Base-by-base conservation (phyloP, 1,139 yeast species). In the Debaryomyces psychrophilus region DNA sequence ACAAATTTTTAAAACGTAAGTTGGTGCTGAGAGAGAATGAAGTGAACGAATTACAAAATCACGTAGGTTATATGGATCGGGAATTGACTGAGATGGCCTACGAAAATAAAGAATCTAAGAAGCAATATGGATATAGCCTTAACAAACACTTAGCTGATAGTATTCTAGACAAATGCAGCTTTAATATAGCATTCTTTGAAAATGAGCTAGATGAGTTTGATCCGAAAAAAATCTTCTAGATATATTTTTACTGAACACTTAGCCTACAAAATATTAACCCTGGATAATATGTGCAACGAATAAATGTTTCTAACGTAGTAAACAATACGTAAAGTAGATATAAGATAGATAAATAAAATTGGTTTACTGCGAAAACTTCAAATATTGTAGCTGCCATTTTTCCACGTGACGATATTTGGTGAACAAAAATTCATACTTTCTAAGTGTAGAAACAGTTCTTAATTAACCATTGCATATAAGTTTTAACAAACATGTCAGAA, bases 11-110 rank as follows among this genome's bases (percentile, higher is more conserved):
- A 45, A 59, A 53, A 25, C 47, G 49, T 8, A 55, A 53, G 42
- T 37, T 69, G 44, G 47, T 50, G 11, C 53, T 58, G 31, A 48
- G 53, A 8, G 50, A 52, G 9, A 50, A 54, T n/a, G 65, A 64
- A 47, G 55, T 60, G 15, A 46, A 45, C 1, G 77, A 72, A 47
- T 47, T 71, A 18, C 56, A 51, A 17, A 53, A 50, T 17, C 72
- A 71, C 48, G 59, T 64, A 28, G 60, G 58, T 14, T 71, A 66
- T 48, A 58, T 71, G 52, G 64, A 62, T 18, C 55, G 58, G 9
- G 72, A 67, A 45, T 56, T 51, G 14, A 5, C 28, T 22, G 41
- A 36, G 8, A 34, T 28, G 25, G 45, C 45, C 2, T 15, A 26
- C 33, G 41, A 41, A 3, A 14, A 26, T 17, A 34, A 25, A 22